These are phyloP conservation scores for Saksenaea vasiformis DNA, from an alignment of 371 early-diverging fungal species.

Conservation along the genomic window DNA sequence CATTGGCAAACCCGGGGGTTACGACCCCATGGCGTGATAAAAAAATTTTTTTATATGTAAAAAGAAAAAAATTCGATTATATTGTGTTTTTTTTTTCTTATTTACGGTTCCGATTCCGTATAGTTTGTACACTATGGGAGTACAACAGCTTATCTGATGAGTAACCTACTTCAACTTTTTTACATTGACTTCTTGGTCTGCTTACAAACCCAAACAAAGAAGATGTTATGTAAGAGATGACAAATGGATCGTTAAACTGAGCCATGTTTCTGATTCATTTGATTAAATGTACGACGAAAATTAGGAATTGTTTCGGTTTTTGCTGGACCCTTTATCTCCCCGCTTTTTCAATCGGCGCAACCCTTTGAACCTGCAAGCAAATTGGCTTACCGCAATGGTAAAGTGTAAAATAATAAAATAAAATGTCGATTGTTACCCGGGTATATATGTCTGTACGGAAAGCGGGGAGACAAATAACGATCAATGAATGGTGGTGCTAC, in stretches of 20 bases:
- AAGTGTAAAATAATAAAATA: neutral
- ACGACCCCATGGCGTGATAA: too few species aligned
- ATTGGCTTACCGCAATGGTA: neutral
- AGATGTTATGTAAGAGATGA: neutral
- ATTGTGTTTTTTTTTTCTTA: too few species aligned
- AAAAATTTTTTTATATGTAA: too few species aligned
- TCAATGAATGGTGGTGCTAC: neutral
- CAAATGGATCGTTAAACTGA: neutral
- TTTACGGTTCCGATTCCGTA: too few species aligned
- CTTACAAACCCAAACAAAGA: too few species aligned
- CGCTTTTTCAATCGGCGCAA: conserved; percentile 2
- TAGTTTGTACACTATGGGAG: too few species aligned
- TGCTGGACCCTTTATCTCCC: neutral
- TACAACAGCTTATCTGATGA: too few species aligned
- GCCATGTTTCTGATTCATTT: neutral
- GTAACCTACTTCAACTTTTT: too few species aligned
- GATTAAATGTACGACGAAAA: neutral
- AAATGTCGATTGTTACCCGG: neutral
- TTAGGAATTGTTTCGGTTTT: neutral
- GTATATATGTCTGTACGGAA: neutral
- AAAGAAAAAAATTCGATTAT: too few species aligned
- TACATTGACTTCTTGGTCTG: too few species aligned
- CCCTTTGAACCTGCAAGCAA: neutral
- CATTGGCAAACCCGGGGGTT: too few species aligned
- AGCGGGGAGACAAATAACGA: neutral